Base-by-base conservation (phyloP, 2,329 filamentous ascomycete genomes). In the Pseudocercospora macadamiae region DNA sequence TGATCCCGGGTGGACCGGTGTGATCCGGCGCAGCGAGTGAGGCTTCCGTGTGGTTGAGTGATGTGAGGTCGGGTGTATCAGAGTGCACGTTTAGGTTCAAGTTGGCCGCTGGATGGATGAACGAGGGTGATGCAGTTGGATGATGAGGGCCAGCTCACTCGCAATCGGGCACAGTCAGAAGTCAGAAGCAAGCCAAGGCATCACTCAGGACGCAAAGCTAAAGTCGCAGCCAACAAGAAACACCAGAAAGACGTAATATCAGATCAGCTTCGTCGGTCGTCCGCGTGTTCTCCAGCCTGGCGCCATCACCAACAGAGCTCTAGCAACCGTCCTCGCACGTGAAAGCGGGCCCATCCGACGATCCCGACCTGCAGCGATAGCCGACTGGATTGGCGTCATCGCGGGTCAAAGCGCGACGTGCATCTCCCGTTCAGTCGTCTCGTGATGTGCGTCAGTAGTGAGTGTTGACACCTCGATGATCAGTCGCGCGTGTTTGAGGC, bases 401-500 rank as follows among this genome's bases (percentile, higher is more conserved):
- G 25, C 12, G 3, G 28, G 47, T 12, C 26, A n/a, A 26, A 34
- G 47, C 26, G 47, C 47, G 23, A 12, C 47, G 47, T 30, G 45
- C 47, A 49, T 16, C 47, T 49, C n/a, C n/a, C n/a, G n/a, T n/a
- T n/a, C n/a, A n/a, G n/a, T n/a, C 42, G 42, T 47, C 47, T 49
- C 47, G 47, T 49, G 26, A 49, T 49, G 47, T 14, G 28, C n/a
- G 7, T 39, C 8, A 32, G 28, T 6, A 7, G 28, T 6, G 6
- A 12, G 28, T 26, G 21, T 19, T 47, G 42, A 47, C 10, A 10
- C 19, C n/a, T 47, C 42, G 42, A 47, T 47, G 42, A 47, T 45
- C 42, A 23, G 19, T 45, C n/a, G 42, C 25, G 10, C 42, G 42
- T 16, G 55, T 58, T 48, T 37, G 55, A 58, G 55, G 55, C 55